Evolutionary conservation across 495 filamentous ascomycete genomes (phyloP), one percentile per base, ranked within the genome.

Genomic region (Monascus purpureus): DNA sequence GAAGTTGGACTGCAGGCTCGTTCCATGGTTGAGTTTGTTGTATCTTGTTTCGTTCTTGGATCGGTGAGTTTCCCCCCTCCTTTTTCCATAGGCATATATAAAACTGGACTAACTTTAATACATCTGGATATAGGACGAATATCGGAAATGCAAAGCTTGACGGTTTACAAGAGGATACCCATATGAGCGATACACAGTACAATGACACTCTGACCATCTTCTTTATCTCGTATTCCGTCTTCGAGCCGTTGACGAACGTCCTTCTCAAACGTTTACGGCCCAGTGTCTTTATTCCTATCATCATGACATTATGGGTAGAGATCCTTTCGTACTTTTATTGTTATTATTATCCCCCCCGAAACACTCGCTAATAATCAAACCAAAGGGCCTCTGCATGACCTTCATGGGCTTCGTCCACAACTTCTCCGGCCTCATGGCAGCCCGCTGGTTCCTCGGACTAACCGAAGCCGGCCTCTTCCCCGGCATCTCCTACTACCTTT

Each of bases 111-210:
- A n/a, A n/a, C n/a, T n/a, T n/a, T n/a, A n/a, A n/a, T n/a, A 31
- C 11, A 2, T 2, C 25, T 1, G 4, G 13, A 7, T 28, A 65
- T 47, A 67, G 75, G 17, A 78, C 74, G 17, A 84, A 82, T 49
- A 82, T 90, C 33, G 86, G 87, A 35, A 94, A 94, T 59, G 86
- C 86, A 6, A 87, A 84, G 45, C 72, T 93, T 29, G 80, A 74
- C 29, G 77, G 79, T 20, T 61, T 94, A 2, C 39, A 68, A n/a
- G 50, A 61, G 8, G 69, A 77, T 36, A 63, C 93, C 2, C 25
- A 60, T 16, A 73, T 93, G 61, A 71, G 64, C 3, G 55, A 68
- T 24, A 55, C 63, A 13, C 73, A 87, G 46, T 95, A 86, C 56
- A 92, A 88, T 49, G 66, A 68, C 7, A 63, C 75, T 3, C 68